Conservation (phyloP, 1,284 basidiomycete genomes). For the Ceratobasidium sp. region DNA sequence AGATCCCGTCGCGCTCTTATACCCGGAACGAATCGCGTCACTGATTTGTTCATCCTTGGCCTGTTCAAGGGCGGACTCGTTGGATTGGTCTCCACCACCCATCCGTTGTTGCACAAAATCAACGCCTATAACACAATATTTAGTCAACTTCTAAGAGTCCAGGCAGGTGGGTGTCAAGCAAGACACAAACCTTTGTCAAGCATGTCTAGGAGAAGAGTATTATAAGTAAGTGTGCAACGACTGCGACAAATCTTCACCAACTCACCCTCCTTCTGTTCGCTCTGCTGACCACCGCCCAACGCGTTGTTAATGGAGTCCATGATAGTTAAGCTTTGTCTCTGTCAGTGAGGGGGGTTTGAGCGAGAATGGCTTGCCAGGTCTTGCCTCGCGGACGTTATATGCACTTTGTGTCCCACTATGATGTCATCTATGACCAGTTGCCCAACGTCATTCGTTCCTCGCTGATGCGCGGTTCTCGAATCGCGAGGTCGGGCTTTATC, state of each 20-base stretch:
- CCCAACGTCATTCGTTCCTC: constrained; percentile 21
- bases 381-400: constrained; percentile 11
- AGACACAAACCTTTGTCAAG: constrained; percentile 29
- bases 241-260: not conserved
- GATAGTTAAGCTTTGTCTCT: not conserved
- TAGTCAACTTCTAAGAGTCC: not conserved
- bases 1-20: constrained; percentile 41
- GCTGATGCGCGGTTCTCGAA: not conserved
- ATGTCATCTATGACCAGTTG: constrained; percentile 22
- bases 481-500: not conserved
- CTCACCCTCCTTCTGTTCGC: constrained; percentile 35
- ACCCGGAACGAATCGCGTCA: constrained; percentile 31
- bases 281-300: constrained; percentile 26
- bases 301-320: constrained; percentile 35
- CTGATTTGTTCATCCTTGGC: constrained; percentile 40
- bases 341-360: too few species aligned
- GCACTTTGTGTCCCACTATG: not conserved
- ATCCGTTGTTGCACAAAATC: constrained; percentile 24
- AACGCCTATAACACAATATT: not conserved
- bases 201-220: not conserved
- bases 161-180: too few species aligned
- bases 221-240: not conserved
- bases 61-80: constrained; percentile 37
- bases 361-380: not conserved
- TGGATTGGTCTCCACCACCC: constrained; percentile 40